Base-by-base conservation (phyloP, 2,329 filamentous ascomycete genomes). In the Neonectria sp. region DNA sequence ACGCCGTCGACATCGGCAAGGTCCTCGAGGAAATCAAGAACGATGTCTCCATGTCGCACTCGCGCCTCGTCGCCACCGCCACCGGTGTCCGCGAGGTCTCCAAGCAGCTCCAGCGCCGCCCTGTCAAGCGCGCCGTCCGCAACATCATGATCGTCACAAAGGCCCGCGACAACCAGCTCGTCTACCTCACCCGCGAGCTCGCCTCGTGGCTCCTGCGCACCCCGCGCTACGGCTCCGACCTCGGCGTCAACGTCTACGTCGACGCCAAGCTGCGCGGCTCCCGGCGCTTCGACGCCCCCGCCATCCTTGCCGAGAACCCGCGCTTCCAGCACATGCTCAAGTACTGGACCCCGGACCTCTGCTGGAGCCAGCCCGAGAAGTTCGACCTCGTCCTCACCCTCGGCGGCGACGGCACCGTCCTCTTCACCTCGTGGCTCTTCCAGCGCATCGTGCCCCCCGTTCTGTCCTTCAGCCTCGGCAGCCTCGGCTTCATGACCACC, bases 121-220 rank as follows among this genome's bases (percentile, higher is more conserved):
- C 96, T 25, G 94, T 98, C 81, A 96, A 93, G 82, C 92, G 95
- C 72, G 95, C 95, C 12, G 95, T 99, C 53, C 91, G 90, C 77
- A 98, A 94, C 79, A 90, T 99, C 77, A 98, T 99, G 96, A 97
- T 99, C 76, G 94, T 99, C 71, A 99, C 96, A 68, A 99, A 98
- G 82, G 96, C 96, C 25, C 91, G 96, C 70, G 96, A 99, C 83
- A 98, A 99, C 78, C 91, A 94, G 73, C 88, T 99, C 17, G 95
- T 99, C 37, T 89, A 93, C 73, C 86, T 98, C 73, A 99, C 96
- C 2, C 89, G 93, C 66, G 95, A 99, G 79, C 85, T 99, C 66
- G 87, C 95, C 12, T 89, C 91, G 73, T 99, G 95, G 94, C 86
- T 99, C 37, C 88, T 99, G 67, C 89, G 88, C 68, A 98, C 95